These are phyloP conservation scores for Gaeumannomyces tritici DNA, from an alignment of 2,329 filamentous ascomycete species.

Conservation along the genomic window DNA sequence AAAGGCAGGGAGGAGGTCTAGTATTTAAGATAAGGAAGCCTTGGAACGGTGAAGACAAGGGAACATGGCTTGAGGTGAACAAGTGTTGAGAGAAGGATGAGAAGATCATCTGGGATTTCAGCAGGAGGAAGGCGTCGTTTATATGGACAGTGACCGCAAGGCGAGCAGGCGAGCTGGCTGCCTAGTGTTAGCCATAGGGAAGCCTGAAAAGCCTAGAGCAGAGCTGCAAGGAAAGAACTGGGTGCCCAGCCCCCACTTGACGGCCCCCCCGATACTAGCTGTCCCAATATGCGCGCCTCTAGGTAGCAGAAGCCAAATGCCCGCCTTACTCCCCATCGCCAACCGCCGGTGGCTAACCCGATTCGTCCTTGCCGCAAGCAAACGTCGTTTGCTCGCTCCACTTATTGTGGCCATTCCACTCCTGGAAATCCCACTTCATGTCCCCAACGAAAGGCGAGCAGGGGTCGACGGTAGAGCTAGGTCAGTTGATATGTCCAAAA, in stretches of 20 bases:
- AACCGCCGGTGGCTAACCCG: background rate
- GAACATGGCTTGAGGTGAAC: too few relatives aligned
- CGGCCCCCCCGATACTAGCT: background rate
- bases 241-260: background rate
- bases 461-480: background rate
- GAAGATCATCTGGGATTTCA: background rate
- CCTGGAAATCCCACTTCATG: background rate
- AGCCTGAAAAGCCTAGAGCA: background rate
- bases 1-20: too few relatives aligned
- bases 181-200: background rate
- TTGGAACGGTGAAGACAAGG: too few relatives aligned
- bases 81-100: too few relatives aligned
- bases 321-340: too few relatives aligned
- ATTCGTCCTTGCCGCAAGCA: background rate
- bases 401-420: background rate
- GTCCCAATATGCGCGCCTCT: background rate
- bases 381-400: background rate
- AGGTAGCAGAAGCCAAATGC: background rate
- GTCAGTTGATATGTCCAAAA: background rate
- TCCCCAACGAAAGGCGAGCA: too few relatives aligned
- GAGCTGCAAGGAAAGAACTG: background rate
- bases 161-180: background rate
- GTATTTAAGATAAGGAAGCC: too few relatives aligned
- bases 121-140: background rate
- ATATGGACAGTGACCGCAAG: background rate